Base-by-base conservation (phyloP, 805 yeast genomes). In the Kuraishia piskuri region DNA sequence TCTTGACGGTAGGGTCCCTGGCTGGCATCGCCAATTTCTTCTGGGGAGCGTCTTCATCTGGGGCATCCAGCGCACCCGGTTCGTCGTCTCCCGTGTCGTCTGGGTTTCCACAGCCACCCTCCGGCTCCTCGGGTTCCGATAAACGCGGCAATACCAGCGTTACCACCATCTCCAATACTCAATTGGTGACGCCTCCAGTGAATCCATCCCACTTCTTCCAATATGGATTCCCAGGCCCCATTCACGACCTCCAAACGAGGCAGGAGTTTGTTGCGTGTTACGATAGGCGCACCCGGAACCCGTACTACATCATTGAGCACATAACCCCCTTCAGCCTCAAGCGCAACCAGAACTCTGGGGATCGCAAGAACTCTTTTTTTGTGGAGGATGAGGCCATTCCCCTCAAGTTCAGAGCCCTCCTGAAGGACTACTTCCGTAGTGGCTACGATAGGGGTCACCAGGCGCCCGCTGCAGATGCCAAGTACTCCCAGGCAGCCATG, bases 391-490 rank as follows among this genome's bases (percentile, higher is more conserved):
- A 88, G 64, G 61, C 65, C 12, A 80, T 94, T 46, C 99, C 99
- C 0, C 68, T 68, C 25, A 77, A 73, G 61, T 94, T 90, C 67
- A 77, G 97, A 59, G 92, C 85, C 1, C 74, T 78, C 52, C 73
- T 94, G 53, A 77, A 83, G 56, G 98, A 94, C 69, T 94, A 87
- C 67, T 94, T 92, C 75, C 79, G 98, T 61, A 84, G 94, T 31
- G 99, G 99, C 1, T 94, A 89, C 68, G 99, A 94, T 68, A 74
- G 98, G 58, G 99, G 99, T 5, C 99, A 94, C 69, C 90, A 88
- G 62, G 97, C 96, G 0, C 97, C 99, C 2, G 99, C 99, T 4
- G 98, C 98, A 0, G 88, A 94, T 67, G 97, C 98, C 23, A 90
- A 89, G 65, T 94, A 82, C 70, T 82, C 83, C 31, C 99, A 94